Base-by-base conservation (phyloP, 768 basidiomycete genomes). In the Amylocystis lapponica region DNA sequence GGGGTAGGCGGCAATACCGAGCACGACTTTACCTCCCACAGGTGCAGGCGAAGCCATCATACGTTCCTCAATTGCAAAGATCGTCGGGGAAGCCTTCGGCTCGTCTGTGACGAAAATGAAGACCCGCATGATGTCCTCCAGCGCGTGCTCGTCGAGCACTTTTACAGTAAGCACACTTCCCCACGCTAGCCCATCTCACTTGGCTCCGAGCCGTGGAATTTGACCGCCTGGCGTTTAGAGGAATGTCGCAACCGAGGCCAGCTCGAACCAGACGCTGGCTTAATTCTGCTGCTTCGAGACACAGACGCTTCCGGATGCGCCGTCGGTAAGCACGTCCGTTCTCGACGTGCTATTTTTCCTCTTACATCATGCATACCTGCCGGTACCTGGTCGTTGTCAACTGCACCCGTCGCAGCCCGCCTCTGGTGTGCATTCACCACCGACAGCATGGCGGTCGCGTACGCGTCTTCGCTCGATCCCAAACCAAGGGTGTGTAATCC, bases 391-490 rank as follows among this genome's bases (percentile, higher is more conserved):
- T 10, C 3, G 27, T 19, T 36, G 13, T 31, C 7, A 29, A 17
- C 20, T 37, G 17, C 9, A 14, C 10, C 35, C 8, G 4, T 21
- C 35, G 21, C 34, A 85, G 86, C 74, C 23, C 77, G 84, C 26
- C 62, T 89, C 27, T 90, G 86, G 84, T 89, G 87, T 56, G 85
- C 79, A 30, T 91, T 90, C 63, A 90, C 88, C 6, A 82, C 88
- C 20, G 69, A 78, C 16, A 86, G 83, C 58, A 88, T 91, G 86
- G 84, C 87, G 0, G 68, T 90, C 41, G 86, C 75, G 23, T 87
- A 82, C 52, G 76, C 75, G 14, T 79, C 82, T 14, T 70, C 78
- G 26, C 53, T 55, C 31, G 63, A 70, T 41, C 67, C 70, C 14
- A 75, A 69, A 50, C 78, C 82, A 20, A 81, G 78, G 71, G 88